Conservation (phyloP, 805 yeast species). For the Spathaspora girioi region DNA sequence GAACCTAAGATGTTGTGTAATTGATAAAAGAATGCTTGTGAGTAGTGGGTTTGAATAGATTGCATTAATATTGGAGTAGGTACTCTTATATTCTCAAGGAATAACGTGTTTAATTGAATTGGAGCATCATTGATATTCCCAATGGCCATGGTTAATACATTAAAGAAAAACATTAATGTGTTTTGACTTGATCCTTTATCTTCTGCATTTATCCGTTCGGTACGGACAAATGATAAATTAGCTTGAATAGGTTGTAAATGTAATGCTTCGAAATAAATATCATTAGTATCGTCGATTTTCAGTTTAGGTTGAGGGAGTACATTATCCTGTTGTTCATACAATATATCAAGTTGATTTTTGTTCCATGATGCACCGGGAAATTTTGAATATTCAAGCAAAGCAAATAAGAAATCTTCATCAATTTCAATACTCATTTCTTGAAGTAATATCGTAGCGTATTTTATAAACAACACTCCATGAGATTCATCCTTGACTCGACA, state of each 20-base stretch:
- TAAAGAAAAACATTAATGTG: conserved; percentile 70
- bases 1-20: conserved; percentile 91
- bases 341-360: conserved; percentile 33
- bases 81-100: conserved; percentile 85
- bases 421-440: conserved; percentile 92
- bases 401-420: conserved; percentile 89
- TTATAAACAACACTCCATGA: conserved; percentile 86
- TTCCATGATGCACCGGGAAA: conserved; percentile 84
- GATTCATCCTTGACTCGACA: conserved; percentile 83
- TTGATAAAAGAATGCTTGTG: conserved; percentile 89
- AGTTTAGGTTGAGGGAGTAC: conserved; percentile 64
- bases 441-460: conserved; percentile 82
- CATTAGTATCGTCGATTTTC: conserved; percentile 52
- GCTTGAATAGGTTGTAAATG: conserved; percentile 90
- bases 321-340: conserved; percentile 59
- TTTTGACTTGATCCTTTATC: conserved; percentile 59
- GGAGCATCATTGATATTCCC: conserved; percentile 98
- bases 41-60: conserved; percentile 78
- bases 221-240: conserved; percentile 86
- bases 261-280: conserved; percentile 86
- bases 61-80: conserved; percentile 72
- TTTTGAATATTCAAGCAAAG: conserved; percentile 74
- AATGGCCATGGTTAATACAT: conserved; percentile 91
- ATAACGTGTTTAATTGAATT: conserved; percentile 77
- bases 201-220: conserved; percentile 70